Evolutionary conservation across 106 monocot species (phyloP).

Genomic region (Dioscorea zingiberensis): DNA sequence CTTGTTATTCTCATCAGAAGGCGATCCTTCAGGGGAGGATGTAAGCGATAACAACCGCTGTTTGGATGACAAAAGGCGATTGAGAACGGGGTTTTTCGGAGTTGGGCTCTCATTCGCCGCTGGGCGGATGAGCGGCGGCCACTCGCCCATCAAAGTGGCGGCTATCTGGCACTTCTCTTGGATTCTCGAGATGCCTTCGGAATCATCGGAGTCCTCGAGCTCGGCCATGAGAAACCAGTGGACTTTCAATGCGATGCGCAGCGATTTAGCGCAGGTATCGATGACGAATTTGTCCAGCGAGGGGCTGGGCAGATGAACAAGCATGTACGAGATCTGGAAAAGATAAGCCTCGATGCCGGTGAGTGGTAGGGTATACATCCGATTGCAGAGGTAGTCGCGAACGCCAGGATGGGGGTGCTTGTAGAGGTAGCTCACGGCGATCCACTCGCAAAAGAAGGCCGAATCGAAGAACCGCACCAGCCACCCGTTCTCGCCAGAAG

Average conservation of each 20-base stretch:
- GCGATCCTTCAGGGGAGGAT: conserved; percentile 33
- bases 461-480: conserved; percentile 97
- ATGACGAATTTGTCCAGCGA: conserved; percentile 96
- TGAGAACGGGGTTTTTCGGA: conserved; percentile 50
- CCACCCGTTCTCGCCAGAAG: conserved; percentile 88
- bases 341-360: conserved; percentile 78
- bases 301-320: conserved; percentile 91
- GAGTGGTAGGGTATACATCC: conserved; percentile 95
- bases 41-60: conserved; percentile 67
- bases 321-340: conserved; percentile 99
- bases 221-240: conserved; percentile 97
- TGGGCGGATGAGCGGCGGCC: conserved; percentile 65
- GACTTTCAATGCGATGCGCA: conserved; percentile 91
- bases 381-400: conserved; percentile 95
- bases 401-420: conserved; percentile 94
- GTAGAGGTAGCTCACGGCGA: conserved; percentile 99
- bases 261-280: conserved; percentile 86
- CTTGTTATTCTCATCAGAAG: conserved; percentile 56
- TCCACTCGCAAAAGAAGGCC: conserved; percentile 99
- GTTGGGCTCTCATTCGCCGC: conserved; percentile 13
- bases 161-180: conserved; percentile 99
- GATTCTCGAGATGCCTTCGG: conserved; percentile 65
- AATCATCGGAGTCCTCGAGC: conserved; percentile 86
- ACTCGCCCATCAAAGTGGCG: conserved; percentile 86
- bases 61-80: conserved; percentile 74